Base-by-base conservation (phyloP, 2,329 filamentous ascomycete species). In the Sporothrix globosa region DNA sequence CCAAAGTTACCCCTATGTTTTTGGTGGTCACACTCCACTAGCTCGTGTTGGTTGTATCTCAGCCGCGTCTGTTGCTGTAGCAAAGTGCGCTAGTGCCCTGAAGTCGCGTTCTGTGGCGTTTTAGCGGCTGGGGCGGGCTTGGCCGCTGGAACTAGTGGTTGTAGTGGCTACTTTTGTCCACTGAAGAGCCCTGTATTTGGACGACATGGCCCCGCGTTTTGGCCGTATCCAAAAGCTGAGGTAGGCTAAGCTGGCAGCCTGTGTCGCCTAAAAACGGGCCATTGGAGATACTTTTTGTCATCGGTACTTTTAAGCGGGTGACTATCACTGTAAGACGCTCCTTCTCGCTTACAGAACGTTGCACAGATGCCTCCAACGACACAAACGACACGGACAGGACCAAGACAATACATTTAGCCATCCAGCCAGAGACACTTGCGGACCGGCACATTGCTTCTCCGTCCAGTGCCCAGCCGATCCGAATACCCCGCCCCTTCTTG, bases 21-120 rank as follows among this genome's bases (percentile, higher is more conserved):
- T 58, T 44, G 50, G 41, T 39, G 54, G 39, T 30, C 52, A 56
- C 41, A 30, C 27, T 34, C 39, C 63, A 11, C 44, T 34, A 34
- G 4, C 21, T 13, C 44, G 50, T 53, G 50, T 60, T 63, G 13
- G 11, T 27, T 17, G n/a, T 68, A 30, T 27, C 17, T 19, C 67
- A 71, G 67, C 52, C 70, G 70, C 70, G 70, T 71, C 70, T 69
- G 70, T 71, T 71, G 70, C 67, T 58, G 67, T 63, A 71, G 70
- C 66, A 71, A 71, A 69, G 10, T 61, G 46, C 65, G 56, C 69
- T 71, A 71, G 56, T 67, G 27, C 21, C 30, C 53, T 27, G 65
- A 21, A 48, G 54, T 60, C 65, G 69, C 69, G 69, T 70, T 58
- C 58, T 63, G 60, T 56, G 68, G 34, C 46, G 53, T 50, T n/a